phyloP scores from a whole-genome alignment of 2,329 filamentous ascomycete species.

The Penicillium brevicompactum region DNA sequence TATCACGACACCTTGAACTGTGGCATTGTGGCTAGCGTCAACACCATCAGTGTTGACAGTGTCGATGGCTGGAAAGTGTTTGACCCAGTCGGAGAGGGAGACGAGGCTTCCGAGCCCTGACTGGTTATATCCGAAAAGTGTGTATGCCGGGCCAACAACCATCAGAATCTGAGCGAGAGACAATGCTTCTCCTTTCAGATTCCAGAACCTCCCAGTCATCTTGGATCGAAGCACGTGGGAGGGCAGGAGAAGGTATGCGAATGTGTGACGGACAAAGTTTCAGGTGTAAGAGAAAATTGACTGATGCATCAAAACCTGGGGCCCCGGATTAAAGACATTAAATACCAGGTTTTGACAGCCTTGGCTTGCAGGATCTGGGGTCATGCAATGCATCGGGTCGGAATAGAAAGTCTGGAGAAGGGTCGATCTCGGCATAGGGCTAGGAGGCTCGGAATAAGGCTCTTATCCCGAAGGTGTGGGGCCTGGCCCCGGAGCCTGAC shows the following conservation, averaged over 20 bases:
- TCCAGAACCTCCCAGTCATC: not conserved
- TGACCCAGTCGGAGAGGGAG: not conserved
- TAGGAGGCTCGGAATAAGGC: not conserved
- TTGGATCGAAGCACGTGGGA: not conserved
- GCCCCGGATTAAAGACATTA: not conserved
- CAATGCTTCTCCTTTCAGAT: not conserved
- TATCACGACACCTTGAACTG: conserved; percentile 11
- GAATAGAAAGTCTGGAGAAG: conserved; percentile 3
- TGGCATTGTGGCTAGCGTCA: conserved; percentile 5
- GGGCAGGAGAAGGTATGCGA: not conserved
- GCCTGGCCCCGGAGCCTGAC: no score
- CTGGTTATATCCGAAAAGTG: not conserved
- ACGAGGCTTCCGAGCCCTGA: not conserved
- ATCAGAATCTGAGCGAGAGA: not conserved
- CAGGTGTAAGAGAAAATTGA: not conserved
- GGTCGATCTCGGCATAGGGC: not conserved
- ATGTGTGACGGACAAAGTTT: not conserved
- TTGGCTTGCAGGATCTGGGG: conserved; percentile 1
- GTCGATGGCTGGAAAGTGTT: not conserved
- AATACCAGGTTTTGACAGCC: not conserved
- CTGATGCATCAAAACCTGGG: not conserved
- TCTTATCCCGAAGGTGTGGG: conserved; percentile 1
- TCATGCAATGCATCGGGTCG: conserved; percentile 9
- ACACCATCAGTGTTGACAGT: not conserved
- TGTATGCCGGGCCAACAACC: not conserved